Base-by-base conservation (phyloP, 768 basidiomycete species). In the Boletus subparvulus region DNA sequence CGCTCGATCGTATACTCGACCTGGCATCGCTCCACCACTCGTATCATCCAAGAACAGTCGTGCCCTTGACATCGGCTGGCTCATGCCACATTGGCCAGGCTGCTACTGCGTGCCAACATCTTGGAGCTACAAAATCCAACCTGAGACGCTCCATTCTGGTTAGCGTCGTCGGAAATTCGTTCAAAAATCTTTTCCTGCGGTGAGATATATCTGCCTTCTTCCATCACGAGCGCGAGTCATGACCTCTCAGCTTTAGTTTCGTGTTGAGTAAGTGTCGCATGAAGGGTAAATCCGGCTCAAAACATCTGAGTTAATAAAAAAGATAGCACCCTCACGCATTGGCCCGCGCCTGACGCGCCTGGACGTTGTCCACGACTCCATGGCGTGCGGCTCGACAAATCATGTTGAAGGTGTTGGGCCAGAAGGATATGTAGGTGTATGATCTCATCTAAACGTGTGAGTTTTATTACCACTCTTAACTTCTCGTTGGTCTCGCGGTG, bases 381-480 rank as follows among this genome's bases (percentile, higher is more conserved):
- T 45, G 26, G 49, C 35, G 36, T 47, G 48, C 48, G 41, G 50
- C 32, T 50, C 11, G 56, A 54, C 46, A 46, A 42, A 54, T 53
- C 24, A 26, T 26, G 26, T 47, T 26, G 17, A 43, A n/a, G 43
- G 43, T 19, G 5, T 40, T 44, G 26, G 32, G 42, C 28, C 24
- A 19, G 35, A 26, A 56, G 51, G 45, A 53, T 51, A 56, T 49
- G 49, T 45, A 55, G 52, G 42, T 47, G 54, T 54, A 44, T 47
- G 54, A 59, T 49, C 49, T 72, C 79, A 79, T 74, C 78, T 85
- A 76, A 88, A 89, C 19, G 86, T 87, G 73, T 78, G 75, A 39
- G 87, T 86, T 73, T 82, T 81, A 68, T 90, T 89, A 45, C 88
- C 88, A 56, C 81, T 80, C 70, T 80, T 87, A 50, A 86, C 63